phyloP scores from a whole-genome alignment of 495 filamentous ascomycete genomes.

The Penicillium coprophilum region DNA sequence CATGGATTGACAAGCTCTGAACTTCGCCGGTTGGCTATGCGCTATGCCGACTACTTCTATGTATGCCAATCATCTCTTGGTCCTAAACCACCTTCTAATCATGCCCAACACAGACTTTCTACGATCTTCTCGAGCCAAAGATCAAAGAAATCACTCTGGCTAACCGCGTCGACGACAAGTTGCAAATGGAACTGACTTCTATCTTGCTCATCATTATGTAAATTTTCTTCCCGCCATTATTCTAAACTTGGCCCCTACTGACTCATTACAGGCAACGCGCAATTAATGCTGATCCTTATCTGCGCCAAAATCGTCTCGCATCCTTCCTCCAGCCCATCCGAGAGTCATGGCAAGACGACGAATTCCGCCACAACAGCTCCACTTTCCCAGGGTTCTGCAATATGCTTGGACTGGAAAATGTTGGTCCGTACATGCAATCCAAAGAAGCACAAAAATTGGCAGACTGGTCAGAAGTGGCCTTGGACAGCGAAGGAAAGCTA shows the following conservation, averaged over 20 bases:
- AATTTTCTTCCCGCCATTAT: constrained; percentile 9
- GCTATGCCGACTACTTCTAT: constrained; percentile 85
- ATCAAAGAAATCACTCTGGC: constrained; percentile 76
- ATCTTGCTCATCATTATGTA: constrained; percentile 87
- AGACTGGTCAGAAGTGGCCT: constrained; percentile 76
- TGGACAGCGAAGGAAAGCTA: constrained; percentile 76
- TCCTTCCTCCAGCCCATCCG: constrained; percentile 77
- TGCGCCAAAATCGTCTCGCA: constrained; percentile 63
- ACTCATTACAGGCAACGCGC: constrained; percentile 66
- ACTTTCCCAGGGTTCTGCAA: constrained; percentile 77
- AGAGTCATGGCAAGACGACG: constrained; percentile 72
- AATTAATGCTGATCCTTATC: constrained; percentile 64
- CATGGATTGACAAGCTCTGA: constrained; percentile 80
- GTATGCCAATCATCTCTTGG: constrained; percentile 38
- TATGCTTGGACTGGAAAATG: constrained; percentile 72
- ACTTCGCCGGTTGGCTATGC: constrained; percentile 82
- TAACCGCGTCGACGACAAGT: constrained; percentile 72
- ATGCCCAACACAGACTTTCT: constrained; percentile 59
- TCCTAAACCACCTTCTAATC: constrained; percentile 15
- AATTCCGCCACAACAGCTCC: constrained; percentile 65
- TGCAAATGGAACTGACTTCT: constrained; percentile 66
- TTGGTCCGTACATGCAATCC: constrained; percentile 73
- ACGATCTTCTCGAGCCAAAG: constrained; percentile 79
- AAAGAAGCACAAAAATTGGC: constrained; percentile 70
- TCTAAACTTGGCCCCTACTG: not conserved